Conservation (phyloP, 2,329 filamentous ascomycete genomes). For the Colletotrichum shisoi region DNA sequence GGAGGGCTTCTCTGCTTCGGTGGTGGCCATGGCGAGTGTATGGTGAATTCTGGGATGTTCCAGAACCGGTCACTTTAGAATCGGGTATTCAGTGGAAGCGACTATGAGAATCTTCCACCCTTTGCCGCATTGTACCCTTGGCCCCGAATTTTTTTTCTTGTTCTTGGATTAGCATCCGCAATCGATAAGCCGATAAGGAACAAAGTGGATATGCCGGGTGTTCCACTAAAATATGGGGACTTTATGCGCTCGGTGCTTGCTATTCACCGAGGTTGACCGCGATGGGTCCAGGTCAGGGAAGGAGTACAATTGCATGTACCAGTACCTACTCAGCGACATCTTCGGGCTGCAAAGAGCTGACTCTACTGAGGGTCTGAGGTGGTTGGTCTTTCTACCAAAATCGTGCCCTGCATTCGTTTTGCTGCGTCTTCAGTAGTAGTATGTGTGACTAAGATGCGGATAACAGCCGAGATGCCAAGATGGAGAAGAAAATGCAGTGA, state of each 20-base stretch:
- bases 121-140: slow-evolving; percentile 13
- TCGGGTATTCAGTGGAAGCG: slow-evolving; percentile 14
- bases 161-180: slow-evolving; percentile 18
- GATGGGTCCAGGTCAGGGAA: neutral
- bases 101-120: slow-evolving; percentile 19
- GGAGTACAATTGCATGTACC: slow-evolving; percentile 5
- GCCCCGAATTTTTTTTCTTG: slow-evolving; percentile 35
- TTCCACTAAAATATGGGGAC: neutral
- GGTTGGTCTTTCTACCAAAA: slow-evolving; percentile 22
- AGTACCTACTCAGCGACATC: neutral
- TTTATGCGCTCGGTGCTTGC: too few relatives aligned
- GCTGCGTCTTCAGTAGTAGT: slow-evolving; percentile 3
- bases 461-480: neutral
- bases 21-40: slow-evolving; percentile 10
- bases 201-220: rapidly evolving
- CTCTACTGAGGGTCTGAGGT: slow-evolving; percentile 18
- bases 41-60: neutral
- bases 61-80: neutral
- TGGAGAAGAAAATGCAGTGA: slow-evolving; percentile 20
- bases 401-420: slow-evolving; percentile 22
- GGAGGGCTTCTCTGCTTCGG: slow-evolving; percentile 16
- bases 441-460: neutral
- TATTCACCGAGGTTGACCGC: slow-evolving; percentile 25
- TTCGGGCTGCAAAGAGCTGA: slow-evolving; percentile 28
- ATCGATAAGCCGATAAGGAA: slow-evolving; percentile 34